Base-by-base conservation (phyloP, 2,329 filamentous ascomycete genomes). In the Penicillium sp. region DNA sequence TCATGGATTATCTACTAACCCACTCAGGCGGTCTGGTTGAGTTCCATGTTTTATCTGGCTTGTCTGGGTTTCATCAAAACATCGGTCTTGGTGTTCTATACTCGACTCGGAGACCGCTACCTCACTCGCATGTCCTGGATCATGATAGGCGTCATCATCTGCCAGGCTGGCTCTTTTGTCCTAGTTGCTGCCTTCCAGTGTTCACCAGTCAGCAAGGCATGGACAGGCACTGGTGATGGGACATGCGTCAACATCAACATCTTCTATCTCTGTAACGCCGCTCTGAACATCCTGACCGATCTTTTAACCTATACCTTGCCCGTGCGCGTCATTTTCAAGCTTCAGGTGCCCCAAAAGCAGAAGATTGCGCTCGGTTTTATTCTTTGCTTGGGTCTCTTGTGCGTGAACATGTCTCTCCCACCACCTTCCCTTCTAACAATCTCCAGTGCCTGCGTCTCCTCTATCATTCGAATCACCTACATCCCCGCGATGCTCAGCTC, bases 211-310 rank as follows among this genome's bases (percentile, higher is more conserved):
- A 59, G 63, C 16, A 73, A 68, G 48, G 73, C 72, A 41, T 80
- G 78, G 76, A 66, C 76, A 33, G 61, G 63, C n/a, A 62, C 61
- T 16, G 62, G 71, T 6, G 41, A 69, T 0, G 58, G 79, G 59
- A 57, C 66, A n/a, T 84, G 81, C 55, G 70, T 84, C 53, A 68
- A 75, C 53, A 73, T 86, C 58, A 76, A 80, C 2, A 72, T 74
- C 0, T 81, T 84, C 50, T 77, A 85, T 27, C 76, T 83, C 29
- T 77, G 78, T 35, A 77, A 85, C 35, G 84, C 84, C 2, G 80
- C 83, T 27, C 78, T 86, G 60, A 87, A 87, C 69, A 86, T 86
- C 47, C 64, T 81, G 44, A 86, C 84, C 7, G 84, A 88, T 68
- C 78, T 87, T 44, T 66, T 82, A 11, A 78, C 82, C n/a, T 81